Percentiles rank a stretch among this genome's conserved stretches.
Evolutionary conservation across 768 basidiomycete species (phyloP).

Genomic region (Serendipita sp.): DNA sequence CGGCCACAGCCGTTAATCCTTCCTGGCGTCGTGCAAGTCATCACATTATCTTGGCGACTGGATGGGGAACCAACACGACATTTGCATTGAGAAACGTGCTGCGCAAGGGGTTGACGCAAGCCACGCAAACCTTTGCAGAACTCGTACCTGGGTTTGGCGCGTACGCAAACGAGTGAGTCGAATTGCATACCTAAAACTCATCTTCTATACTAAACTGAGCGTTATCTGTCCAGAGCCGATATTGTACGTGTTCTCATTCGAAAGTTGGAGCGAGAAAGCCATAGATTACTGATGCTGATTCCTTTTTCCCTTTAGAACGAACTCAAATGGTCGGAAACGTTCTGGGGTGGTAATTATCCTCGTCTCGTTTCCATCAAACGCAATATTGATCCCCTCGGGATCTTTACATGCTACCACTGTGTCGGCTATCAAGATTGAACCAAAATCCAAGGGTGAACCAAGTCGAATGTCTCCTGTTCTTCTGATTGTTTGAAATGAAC

Average conservation of each 20-base stretch:
- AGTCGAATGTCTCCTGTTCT: neutral
- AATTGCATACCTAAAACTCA: neutral
- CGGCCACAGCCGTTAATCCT: neutral
- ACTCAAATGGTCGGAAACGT: neutral
- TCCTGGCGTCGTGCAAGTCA: neutral
- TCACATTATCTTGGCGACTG: neutral
- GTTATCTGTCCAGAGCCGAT: neutral
- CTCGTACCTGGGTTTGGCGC: neutral
- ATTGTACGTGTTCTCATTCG: neutral
- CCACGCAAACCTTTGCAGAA: neutral
- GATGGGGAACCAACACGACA: neutral
- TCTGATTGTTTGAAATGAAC: neutral
- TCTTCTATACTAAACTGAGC: neutral
- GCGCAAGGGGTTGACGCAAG: neutral
- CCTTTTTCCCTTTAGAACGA: neutral
- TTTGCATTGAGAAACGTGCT: neutral
- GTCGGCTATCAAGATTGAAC: neutral
- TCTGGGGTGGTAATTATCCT: constrained; percentile 1
- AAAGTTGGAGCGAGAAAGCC: neutral
- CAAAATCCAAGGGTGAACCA: too few relatives aligned
- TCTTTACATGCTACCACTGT: constrained; percentile 1
- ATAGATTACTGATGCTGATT: neutral
- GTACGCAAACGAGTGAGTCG: neutral
- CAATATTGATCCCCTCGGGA: neutral
- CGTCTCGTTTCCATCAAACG: neutral